Base-by-base conservation (phyloP, 2,329 filamentous ascomycete genomes). In the Neofusicoccum laricinum region DNA sequence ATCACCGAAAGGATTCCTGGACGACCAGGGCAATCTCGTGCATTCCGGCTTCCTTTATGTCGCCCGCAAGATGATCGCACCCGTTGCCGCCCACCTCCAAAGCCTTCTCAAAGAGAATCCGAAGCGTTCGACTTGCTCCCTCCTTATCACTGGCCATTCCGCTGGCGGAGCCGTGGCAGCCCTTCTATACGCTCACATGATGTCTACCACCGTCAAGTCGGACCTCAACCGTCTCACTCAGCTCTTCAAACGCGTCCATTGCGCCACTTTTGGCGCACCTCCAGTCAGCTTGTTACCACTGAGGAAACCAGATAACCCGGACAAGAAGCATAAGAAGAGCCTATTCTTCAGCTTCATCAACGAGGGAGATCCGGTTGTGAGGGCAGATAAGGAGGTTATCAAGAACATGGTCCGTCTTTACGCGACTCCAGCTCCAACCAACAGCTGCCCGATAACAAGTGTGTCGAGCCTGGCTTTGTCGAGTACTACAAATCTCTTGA, bases 91-190 rank as follows among this genome's bases (percentile, higher is more conserved):
- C 0, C 85, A 90, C 0, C 82, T 96, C 7, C 84, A 88, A 1
- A 82, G 87, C 67, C 79, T 95, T 0, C 82, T 96, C 0, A 81
- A 89, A 67, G 90, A 95, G 67, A 86, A 93, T 66, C 90, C 91
- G 0, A 77, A 80, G 2, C 85, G 90, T 11, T 82, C 85, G 25
- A 79, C 81, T 2, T 90, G 88, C 71, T 91, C 88, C 15, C 82
- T 96, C 8, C 81, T 96, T 17, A 90, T 97, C 66, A 96, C 93
- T 0, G 93, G 93, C 0, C 93, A 96, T 72, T 92, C 89, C 1
- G 93, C 93, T 0, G 93, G 92, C 15, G 93, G 93, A 2, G 93
- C 93, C 0, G 88, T 96, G 0, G 92, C 92, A 0, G 85, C 88
- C 2, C 80, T 97, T 11, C 81, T 96, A 0, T 96, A 92, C 76